A percentile compares a stretch with the other conserved stretches of the same genome.
phyloP scores from a whole-genome alignment of 108 stramenopile genomes.

The Fragilaria crotonensis region DNA sequence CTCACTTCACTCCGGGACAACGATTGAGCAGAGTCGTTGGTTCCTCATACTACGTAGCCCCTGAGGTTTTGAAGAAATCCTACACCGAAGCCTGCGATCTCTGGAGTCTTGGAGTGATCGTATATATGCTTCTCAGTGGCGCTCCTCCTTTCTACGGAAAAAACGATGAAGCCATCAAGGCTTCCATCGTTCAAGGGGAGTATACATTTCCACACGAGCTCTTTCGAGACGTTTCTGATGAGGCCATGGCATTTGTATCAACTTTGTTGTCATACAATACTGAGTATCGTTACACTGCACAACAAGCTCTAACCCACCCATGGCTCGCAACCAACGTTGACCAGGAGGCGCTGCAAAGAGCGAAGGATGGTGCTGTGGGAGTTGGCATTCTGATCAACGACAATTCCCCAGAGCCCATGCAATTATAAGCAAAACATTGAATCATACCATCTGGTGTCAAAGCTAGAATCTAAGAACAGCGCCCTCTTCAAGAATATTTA shows the following conservation, averaged over 20 bases:
- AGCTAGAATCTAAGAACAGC: too few species aligned
- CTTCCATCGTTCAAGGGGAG: slow-evolving; percentile 79
- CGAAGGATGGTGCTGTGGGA: slow-evolving; percentile 73
- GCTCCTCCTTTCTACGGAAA: slow-evolving; percentile 91
- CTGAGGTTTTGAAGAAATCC: slow-evolving; percentile 94
- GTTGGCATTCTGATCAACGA: slow-evolving; percentile 23
- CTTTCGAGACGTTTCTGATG: slow-evolving; percentile 82
- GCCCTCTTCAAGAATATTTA: too few species aligned
- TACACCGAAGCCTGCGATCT: slow-evolving; percentile 95
- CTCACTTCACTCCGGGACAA: slow-evolving; percentile 85
- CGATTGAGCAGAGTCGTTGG: slow-evolving; percentile 85
- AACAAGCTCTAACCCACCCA: slow-evolving; percentile 83
- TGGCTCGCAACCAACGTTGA: slow-evolving; percentile 81
- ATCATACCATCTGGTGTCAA: too few species aligned
- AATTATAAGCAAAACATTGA: too few species aligned
- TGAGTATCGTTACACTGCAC: slow-evolving; percentile 82
- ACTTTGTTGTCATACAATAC: slow-evolving; percentile 74
- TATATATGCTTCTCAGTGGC: slow-evolving; percentile 88
- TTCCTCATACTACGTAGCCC: slow-evolving; percentile 94
- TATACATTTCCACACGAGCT: slow-evolving; percentile 85
- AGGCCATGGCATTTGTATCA: slow-evolving; percentile 88
- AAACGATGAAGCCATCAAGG: slow-evolving; percentile 86
- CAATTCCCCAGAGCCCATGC: slow-evolving; percentile 43
- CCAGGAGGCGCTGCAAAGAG: slow-evolving; percentile 46
- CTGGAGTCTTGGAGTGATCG: slow-evolving; percentile 92